Conservation (phyloP, 371 early-diverging fungal genomes). For the Globomyces sp. region DNA sequence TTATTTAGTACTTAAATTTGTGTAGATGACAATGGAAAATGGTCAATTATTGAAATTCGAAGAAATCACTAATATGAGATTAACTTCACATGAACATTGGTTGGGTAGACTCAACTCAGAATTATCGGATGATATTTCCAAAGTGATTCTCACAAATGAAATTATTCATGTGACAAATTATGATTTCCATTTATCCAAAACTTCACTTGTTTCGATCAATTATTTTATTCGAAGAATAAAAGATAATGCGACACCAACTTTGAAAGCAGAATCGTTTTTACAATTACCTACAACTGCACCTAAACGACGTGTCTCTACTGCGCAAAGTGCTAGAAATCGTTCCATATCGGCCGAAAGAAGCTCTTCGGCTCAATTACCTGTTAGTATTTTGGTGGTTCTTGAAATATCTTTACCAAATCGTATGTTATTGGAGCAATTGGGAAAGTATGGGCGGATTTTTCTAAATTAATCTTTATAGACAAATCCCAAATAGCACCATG, state of each 20-base stretch:
- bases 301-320: too few relatives aligned
- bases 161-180: neutral
- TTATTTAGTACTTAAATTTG: neutral
- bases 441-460: neutral
- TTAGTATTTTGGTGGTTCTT: neutral
- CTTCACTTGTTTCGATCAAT: too few relatives aligned
- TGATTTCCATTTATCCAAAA: neutral
- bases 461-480: neutral
- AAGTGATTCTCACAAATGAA: neutral
- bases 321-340: too few relatives aligned
- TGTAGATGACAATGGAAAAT: constrained; percentile 28
- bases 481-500: neutral
- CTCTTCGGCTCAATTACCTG: neutral
- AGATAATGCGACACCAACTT: too few relatives aligned
- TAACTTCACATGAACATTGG: constrained; percentile 45
- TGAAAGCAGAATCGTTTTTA: too few relatives aligned
- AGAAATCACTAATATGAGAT: constrained; percentile 25
- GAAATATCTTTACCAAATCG: neutral
- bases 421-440: neutral
- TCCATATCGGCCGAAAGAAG: too few relatives aligned
- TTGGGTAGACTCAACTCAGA: constrained; percentile 28
- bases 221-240: too few relatives aligned
- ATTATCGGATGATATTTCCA: constrained; percentile 37
- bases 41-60: constrained; percentile 6
- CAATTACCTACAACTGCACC: too few relatives aligned